These are phyloP conservation scores for Trifolium repens DNA, from an alignment of 306 rosid genomes.

Conservation along the genomic window DNA sequence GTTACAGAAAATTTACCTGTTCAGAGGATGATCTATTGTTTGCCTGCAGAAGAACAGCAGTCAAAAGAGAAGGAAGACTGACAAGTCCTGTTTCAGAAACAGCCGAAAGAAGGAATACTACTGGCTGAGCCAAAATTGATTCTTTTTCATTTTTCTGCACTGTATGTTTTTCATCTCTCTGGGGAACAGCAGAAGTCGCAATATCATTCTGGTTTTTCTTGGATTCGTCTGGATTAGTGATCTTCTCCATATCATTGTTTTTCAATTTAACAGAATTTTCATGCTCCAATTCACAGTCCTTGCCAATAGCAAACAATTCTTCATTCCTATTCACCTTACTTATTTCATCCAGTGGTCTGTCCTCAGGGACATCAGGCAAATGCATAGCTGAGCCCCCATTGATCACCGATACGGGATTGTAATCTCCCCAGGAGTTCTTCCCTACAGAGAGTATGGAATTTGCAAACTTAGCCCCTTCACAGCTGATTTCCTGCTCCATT, in stretches of 20 bases:
- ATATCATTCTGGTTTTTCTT: slow-evolving; percentile 51
- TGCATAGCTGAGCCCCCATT: slow-evolving; percentile 53
- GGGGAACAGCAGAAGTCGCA: slow-evolving; percentile 49
- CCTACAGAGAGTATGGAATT: slow-evolving; percentile 51
- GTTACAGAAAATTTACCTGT: slow-evolving; percentile 60
- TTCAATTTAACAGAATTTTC: slow-evolving; percentile 49
- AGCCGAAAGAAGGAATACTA: slow-evolving; percentile 76
- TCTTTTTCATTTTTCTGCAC: slow-evolving; percentile 55
- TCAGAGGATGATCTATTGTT: slow-evolving; percentile 90
- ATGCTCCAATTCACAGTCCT: slow-evolving; percentile 54
- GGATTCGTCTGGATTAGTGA: slow-evolving; percentile 48
- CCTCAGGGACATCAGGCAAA: slow-evolving; percentile 82
- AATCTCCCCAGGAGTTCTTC: slow-evolving; percentile 52
- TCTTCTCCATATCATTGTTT: slow-evolving; percentile 43
- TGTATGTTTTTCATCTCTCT: slow-evolving; percentile 57
- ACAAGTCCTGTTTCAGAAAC: slow-evolving; percentile 93
- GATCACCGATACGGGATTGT: slow-evolving; percentile 46
- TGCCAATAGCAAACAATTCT: slow-evolving; percentile 49
- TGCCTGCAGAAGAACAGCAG: slow-evolving; percentile 94
- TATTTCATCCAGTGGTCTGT: slow-evolving; percentile 66
- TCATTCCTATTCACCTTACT: slow-evolving; percentile 44
- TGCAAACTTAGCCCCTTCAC: slow-evolving; percentile 52
- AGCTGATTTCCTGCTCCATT: slow-evolving; percentile 50
- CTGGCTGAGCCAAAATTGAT: slow-evolving; percentile 64
- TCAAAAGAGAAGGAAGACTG: slow-evolving; percentile 92